These are phyloP conservation scores for Avicennia marina DNA, from an alignment of 257 asterid genomes.

Conservation along the genomic window DNA sequence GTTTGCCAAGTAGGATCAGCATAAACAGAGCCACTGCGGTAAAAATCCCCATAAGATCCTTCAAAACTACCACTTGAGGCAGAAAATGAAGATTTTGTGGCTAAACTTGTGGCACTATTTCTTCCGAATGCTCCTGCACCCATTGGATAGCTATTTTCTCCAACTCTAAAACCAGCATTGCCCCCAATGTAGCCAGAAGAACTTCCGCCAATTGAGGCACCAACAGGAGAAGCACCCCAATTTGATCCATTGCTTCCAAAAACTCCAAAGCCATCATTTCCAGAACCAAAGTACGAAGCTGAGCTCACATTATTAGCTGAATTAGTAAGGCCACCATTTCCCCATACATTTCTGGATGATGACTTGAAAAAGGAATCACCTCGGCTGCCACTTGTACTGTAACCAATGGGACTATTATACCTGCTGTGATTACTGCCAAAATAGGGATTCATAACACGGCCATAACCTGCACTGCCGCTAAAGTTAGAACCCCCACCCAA, in stretches of 20 bases:
- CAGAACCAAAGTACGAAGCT: slow-evolving; percentile 43
- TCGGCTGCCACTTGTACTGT: slow-evolving; percentile 40
- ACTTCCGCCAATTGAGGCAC: slow-evolving; percentile 29
- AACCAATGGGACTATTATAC: slow-evolving; percentile 70
- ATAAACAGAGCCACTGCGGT: slow-evolving; percentile 37
- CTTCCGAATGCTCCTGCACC: slow-evolving; percentile 44
- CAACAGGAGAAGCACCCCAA: slow-evolving; percentile 45
- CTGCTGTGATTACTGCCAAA: slow-evolving; percentile 48
- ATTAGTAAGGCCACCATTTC: slow-evolving; percentile 35
- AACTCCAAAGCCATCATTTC: slow-evolving; percentile 42
- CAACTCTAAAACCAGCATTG: slow-evolving; percentile 40
- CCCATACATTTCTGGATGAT: slow-evolving; percentile 67
- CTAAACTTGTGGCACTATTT: slow-evolving; percentile 26
- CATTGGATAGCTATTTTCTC: slow-evolving; percentile 37
- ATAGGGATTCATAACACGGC: slow-evolving; percentile 64
- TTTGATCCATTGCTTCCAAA: slow-evolving; percentile 36
- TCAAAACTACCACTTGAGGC: slow-evolving; percentile 37
- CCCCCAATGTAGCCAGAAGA: slow-evolving; percentile 33
- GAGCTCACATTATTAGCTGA: slow-evolving; percentile 31
- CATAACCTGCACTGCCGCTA: slow-evolving; percentile 37
- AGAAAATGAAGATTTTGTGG: slow-evolving; percentile 34
- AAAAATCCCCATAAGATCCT: slow-evolving; percentile 40
- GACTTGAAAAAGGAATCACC: slow-evolving; percentile 52
- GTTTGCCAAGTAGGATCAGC: slow-evolving; percentile 66
- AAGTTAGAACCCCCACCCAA: slow-evolving; percentile 40